Conservation (phyloP, 257 asterid genomes). For the Solanum clarkiae region DNA sequence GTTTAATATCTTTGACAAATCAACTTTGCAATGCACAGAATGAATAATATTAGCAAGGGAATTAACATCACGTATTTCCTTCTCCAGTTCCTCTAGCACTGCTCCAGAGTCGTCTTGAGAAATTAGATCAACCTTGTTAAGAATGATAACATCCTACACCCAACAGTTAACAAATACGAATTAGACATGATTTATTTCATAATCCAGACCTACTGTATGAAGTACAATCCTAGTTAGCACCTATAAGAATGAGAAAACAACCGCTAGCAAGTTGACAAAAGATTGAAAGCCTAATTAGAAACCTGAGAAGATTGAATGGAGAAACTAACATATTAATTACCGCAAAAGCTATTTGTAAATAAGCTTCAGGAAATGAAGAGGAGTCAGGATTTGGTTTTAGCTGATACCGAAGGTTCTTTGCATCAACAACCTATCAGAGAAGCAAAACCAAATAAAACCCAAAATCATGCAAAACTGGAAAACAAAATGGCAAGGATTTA, state of each 20-base stretch:
- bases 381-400: slow-evolving; percentile 57
- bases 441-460: background rate
- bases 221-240: background rate
- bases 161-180: background rate
- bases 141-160: slow-evolving; percentile 83
- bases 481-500: background rate
- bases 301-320: background rate
- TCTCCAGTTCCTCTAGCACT: slow-evolving; percentile 58
- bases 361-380: slow-evolving; percentile 92
- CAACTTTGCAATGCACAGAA: slow-evolving; percentile 79
- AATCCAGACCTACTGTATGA: background rate
- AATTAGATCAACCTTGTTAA: slow-evolving; percentile 84
- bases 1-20: slow-evolving; percentile 60
- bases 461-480: background rate
- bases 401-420: slow-evolving; percentile 88
- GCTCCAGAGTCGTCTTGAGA: slow-evolving; percentile 37
- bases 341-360: slow-evolving; percentile 88
- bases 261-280: background rate
- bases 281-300: background rate
- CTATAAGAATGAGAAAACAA: background rate
- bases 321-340: slow-evolving; percentile 19
- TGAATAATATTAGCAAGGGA: slow-evolving; percentile 66
- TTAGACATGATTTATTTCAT: background rate
- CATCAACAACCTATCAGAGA: slow-evolving; percentile 76
- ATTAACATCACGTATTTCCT: slow-evolving; percentile 63